These are phyloP conservation scores for Vairimorpha necatrix DNA, from an alignment of 371 early-diverging fungal genomes.

Conservation along the genomic window DNA sequence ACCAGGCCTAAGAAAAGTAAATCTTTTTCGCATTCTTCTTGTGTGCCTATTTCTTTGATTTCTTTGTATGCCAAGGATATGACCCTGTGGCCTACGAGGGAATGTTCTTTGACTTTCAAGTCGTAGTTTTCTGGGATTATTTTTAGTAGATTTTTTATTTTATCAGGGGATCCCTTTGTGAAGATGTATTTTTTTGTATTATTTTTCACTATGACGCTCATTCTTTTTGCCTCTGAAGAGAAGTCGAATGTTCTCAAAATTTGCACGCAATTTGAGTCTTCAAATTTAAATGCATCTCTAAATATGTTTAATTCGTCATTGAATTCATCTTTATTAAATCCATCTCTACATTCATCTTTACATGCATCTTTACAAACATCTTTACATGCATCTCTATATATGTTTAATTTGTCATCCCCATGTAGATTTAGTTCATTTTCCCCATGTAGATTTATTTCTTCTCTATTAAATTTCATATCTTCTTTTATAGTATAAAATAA, in stretches of 20 bases:
- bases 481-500: slow-evolving; percentile 7
- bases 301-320: too few relatives aligned
- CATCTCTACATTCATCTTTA: too few relatives aligned
- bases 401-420: neutral
- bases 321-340: too few relatives aligned
- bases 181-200: slow-evolving; percentile 61
- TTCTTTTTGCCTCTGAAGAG: slow-evolving; percentile 77
- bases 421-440: too few relatives aligned
- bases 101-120: slow-evolving; percentile 46
- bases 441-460: too few relatives aligned
- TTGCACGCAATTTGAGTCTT: too few relatives aligned
- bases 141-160: slow-evolving; percentile 36
- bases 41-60: neutral
- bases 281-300: too few relatives aligned
- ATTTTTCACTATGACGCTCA: slow-evolving; percentile 77
- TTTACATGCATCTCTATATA: too few relatives aligned
- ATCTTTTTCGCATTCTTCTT: slow-evolving; percentile 71
- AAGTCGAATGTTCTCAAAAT: slow-evolving; percentile 90
- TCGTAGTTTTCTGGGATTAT: slow-evolving; percentile 41
- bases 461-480: neutral
- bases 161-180: slow-evolving; percentile 63
- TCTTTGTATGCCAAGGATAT: slow-evolving; percentile 60
- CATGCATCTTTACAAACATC: too few relatives aligned
- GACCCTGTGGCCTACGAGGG: slow-evolving; percentile 59
- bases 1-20: slow-evolving; percentile 84